Evolutionary conservation across 2,329 filamentous ascomycete genomes (phyloP), one percentile per base, ranked within the genome.

Genomic region (Zalaria sp.): DNA sequence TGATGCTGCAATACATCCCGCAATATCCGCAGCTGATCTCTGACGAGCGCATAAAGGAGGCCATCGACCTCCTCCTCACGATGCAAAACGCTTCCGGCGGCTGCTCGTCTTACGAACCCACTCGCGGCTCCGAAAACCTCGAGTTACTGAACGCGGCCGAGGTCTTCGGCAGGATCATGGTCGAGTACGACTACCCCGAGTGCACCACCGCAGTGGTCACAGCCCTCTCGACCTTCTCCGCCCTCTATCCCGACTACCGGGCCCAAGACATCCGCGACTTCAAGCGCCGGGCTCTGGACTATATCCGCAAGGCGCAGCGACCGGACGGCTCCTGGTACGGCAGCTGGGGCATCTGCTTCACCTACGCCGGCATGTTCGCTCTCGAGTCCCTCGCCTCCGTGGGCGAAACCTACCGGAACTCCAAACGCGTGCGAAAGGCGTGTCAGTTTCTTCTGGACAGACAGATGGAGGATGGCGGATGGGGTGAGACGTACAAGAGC

Each of bases 181-280:
- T 98, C 41, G 89, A 96, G 57, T 98, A 98, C 59, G 86, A 94
- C 59, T 96, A 98, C 56, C 87, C 89, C 0, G 91, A 98, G 61
- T 98, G 91, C 67, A 98, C 91, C 0, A 96, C 91, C 2, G 88
- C 91, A 1, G 86, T 87, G 27, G 83, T 98, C 3, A 95, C 85
- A 1, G 87, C 84, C 0, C 69, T 98, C 18, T 82, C 81, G 4
- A 69, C 89, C 2, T 96, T 96, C 67, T 75, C 76, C 49, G 73
- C 81, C 53, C 72, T 83, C 58, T 93, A 86, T 68, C 86, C 89
- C 0, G 67, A 81, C 27, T 93, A 98, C 60, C 76, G 89, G 39
- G 57, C 73, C 0, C 61, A 72, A 0, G 89, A 96, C 46, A 89
- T 98, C 49, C 68, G 74, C 5, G 58, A 57, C 0, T 86, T 91